Base-by-base conservation (phyloP, 2,329 filamentous ascomycete genomes). In the Aspergillus pseudoterreus region DNA sequence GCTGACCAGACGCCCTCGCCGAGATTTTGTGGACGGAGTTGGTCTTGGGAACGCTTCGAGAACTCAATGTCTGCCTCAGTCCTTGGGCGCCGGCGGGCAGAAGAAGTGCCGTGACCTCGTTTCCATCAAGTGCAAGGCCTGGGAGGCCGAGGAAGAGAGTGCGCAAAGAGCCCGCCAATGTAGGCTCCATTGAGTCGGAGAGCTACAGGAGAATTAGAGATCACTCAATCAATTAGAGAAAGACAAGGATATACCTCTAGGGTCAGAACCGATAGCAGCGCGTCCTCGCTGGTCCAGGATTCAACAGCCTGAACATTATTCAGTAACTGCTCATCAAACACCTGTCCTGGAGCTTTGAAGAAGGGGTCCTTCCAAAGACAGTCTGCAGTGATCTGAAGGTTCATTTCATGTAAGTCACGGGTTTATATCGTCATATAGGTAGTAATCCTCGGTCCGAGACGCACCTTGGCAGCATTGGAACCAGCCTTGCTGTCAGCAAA, bases 101-200 rank as follows among this genome's bases (percentile, higher is more conserved):
- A 50, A 85, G 66, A 12, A 87, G 63, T 36, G 85, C 63, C 10
- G 79, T 78, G 21, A 80, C 80, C 56, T 86, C 80, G 60, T 80
- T 75, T 54, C 77, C 77, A 15, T 71, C 64, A 38, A 74, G 65
- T 48, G 80, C 77, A 38, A 84, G 71, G 30, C 75, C 70, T 8
- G 71, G 63, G 50, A 84, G 63, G 57, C 72, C 74, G 5, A 72
- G 63, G 49, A 75, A 61, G 38, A 84, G 65, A 24, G 74, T 64
- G 17, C 72, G 62, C 51, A 84, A 57, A 30, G 27, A 30, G 6
- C 27, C 27, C 27, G 27, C 27, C 27, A 30, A 30, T 30, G 27
- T 30, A 30, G 27, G 10, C 3, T 30, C 27, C 10, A 30, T 10
- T 4, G 27, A 30, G 27, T 11, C 10, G 27, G 6, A 30, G 27